A percentile compares a stretch with the other conserved stretches of the same genome.
Evolutionary conservation across 2,329 filamentous ascomycete genomes (phyloP).

Genomic region (Teratosphaeria zuluensis): DNA sequence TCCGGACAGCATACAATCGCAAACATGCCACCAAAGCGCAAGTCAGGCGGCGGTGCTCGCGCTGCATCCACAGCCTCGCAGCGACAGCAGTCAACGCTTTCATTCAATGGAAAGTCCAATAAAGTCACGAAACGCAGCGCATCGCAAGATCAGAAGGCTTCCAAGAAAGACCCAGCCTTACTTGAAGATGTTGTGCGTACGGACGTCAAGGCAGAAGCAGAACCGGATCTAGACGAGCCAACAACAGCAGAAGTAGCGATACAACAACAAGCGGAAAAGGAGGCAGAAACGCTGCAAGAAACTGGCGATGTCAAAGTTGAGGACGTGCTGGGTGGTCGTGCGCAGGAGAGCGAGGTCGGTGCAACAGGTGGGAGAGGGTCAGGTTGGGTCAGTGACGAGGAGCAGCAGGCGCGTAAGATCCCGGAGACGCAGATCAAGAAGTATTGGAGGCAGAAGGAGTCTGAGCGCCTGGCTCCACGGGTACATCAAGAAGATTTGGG

Average conservation of each 20-base stretch:
- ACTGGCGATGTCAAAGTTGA: constrained; percentile 13
- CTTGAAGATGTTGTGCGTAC: constrained; percentile 20
- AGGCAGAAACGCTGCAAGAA: constrained; percentile 17
- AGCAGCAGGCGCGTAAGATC: constrained; percentile 54
- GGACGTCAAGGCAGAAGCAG: constrained; percentile 20
- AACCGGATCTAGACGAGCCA: constrained; percentile 20
- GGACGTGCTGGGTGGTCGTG: constrained; percentile 23
- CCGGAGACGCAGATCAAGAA: constrained; percentile 58
- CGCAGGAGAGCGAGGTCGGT: constrained; percentile 22
- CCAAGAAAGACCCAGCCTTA: constrained; percentile 30
- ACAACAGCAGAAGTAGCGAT: constrained; percentile 32
- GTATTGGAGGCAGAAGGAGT: constrained; percentile 71
- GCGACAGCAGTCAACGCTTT: constrained; percentile 47
- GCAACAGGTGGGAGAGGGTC: constrained; percentile 37
- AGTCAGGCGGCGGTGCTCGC: constrained; percentile 21
- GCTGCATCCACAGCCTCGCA: constrained; percentile 42
- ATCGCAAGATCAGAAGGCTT: constrained; percentile 22
- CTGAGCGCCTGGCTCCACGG: constrained; percentile 54
- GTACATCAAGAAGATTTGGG: constrained; percentile 70
- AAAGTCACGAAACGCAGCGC: constrained; percentile 47
- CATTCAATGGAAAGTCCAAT: constrained; percentile 46
- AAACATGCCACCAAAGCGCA: constrained; percentile 8
- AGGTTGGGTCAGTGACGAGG: constrained; percentile 29
- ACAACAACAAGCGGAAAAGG: constrained; percentile 28
- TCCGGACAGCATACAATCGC: background rate